Base-by-base conservation (phyloP, 2,329 filamentous ascomycete genomes). In the Colletotrichum coccodes region DNA sequence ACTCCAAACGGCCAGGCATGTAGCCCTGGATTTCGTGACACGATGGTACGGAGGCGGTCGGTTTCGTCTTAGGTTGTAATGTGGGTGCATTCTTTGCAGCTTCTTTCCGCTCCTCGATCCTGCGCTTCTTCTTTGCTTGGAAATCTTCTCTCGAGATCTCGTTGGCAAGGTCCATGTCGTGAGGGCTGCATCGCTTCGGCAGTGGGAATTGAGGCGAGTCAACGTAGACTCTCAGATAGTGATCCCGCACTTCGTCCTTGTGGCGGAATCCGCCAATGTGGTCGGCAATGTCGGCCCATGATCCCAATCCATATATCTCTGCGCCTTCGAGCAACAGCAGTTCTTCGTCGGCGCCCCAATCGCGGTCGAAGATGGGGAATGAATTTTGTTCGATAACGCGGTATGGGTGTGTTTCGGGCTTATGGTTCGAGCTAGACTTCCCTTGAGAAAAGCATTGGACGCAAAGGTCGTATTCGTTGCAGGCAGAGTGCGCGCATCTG, bases 11-110 rank as follows among this genome's bases (percentile, higher is more conserved):
- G 50, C 96, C 96, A 3, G 96, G 96, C 96, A 99, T 99, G 79
- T 97, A 99, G 3, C 96, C 96, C 80, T 98, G 94, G 42, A 99
- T 96, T 80, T 99, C 96, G 83, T 99, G 96, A 79, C 96, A 99
- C 38, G 94, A 92, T 0, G 96, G 96, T 3, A 98, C 94, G 83
- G 93, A 97, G 9, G 95, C 95, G 0, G 95, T 98, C 0, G 96
- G 96, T 77, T 98, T 98, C 74, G 95, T 95, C 81, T 98, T 97
- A 1, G 95, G 94, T 28, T 94, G 93, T 42, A 94, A 87, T 1
- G 94, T 91, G 1, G 94, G 90, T 9, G 94, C 93, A 70, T 92
- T 92, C 80, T 96, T 97, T 47, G 93, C 92, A 1, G 90, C 91
- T 71, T 98, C 94, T 76, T 97, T 94, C 71, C 94, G 89, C 73